Conservation (phyloP, 768 basidiomycete species). For the Xerocomus brunneocitrinus region DNA sequence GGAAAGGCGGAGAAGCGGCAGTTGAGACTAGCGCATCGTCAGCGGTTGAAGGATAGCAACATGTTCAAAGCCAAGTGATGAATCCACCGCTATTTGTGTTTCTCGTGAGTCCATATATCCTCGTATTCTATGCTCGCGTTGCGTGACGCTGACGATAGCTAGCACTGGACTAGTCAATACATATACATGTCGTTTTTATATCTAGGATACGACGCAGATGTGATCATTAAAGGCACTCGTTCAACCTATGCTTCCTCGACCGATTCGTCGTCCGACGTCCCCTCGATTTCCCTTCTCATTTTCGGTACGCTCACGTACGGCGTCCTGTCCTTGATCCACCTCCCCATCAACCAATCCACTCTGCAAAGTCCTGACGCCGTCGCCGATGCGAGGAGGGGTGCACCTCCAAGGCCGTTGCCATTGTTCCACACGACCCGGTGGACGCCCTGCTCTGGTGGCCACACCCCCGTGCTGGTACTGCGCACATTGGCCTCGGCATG, state of each 20-base stretch:
- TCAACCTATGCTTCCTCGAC: slow-evolving; percentile 18
- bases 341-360: slow-evolving; percentile 76
- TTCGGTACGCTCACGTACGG: slow-evolving; percentile 62
- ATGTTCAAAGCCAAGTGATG: slow-evolving; percentile 77
- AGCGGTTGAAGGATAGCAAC: slow-evolving; percentile 75
- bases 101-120: neutral
- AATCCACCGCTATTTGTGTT: neutral
- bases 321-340: slow-evolving; percentile 61
- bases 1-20: slow-evolving; percentile 56
- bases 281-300: slow-evolving; percentile 56
- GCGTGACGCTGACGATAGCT: neutral
- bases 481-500: slow-evolving; percentile 12
- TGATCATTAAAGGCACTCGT: too few relatives aligned
- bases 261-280: slow-evolving; percentile 35
- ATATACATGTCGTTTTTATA: neutral
- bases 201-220: neutral
- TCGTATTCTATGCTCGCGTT: neutral
- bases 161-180: neutral
- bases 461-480: slow-evolving; percentile 55
- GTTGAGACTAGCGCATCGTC: slow-evolving; percentile 58
- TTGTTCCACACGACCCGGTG: slow-evolving; percentile 81
- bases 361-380: slow-evolving; percentile 84
- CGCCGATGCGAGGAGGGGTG: slow-evolving; percentile 65
- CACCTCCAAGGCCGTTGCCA: slow-evolving; percentile 58
- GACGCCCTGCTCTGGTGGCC: slow-evolving; percentile 75